Evolutionary conservation across 768 basidiomycete species (phyloP).

Genomic region (Crepidotus variabilis): DNA sequence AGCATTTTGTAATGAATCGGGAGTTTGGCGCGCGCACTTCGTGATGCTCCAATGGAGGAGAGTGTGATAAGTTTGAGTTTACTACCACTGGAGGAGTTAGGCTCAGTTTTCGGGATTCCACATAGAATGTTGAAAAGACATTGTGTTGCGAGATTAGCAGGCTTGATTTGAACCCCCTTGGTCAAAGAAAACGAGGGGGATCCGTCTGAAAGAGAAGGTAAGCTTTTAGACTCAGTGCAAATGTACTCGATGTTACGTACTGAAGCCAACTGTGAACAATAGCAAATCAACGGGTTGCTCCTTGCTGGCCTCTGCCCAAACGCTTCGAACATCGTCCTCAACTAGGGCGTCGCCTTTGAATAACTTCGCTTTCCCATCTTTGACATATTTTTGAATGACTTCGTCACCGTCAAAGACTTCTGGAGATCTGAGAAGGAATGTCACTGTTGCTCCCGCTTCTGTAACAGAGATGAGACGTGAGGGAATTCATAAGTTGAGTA

Average conservation of each 20-base stretch:
- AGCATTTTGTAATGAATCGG: constrained; percentile 43
- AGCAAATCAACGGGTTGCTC: constrained; percentile 45
- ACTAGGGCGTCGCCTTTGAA: constrained; percentile 57
- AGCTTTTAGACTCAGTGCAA: background rate
- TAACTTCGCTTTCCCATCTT: constrained; percentile 46
- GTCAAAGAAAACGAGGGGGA: constrained; percentile 20
- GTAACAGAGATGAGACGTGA: too few species aligned
- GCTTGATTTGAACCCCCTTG: constrained; percentile 45
- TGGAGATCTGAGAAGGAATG: constrained; percentile 53
- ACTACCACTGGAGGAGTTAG: constrained; percentile 19
- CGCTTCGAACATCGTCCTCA: constrained; percentile 41
- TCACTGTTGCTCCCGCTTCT: constrained; percentile 57
- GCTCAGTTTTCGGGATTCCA: constrained; percentile 41
- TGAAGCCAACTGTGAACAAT: constrained; percentile 55
- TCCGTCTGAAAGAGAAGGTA: constrained; percentile 11
- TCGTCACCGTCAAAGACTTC: constrained; percentile 47
- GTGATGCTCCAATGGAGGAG: constrained; percentile 47
- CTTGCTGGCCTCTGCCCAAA: constrained; percentile 41
- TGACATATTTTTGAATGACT: constrained; percentile 43
- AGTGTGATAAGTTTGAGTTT: constrained; percentile 46
- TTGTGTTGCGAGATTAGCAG: constrained; percentile 53
- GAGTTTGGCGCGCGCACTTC: constrained; percentile 34
- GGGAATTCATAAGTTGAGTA: too few species aligned
- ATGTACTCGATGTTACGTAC: constrained; percentile 20
- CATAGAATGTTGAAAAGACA: constrained; percentile 51